phyloP scores from a whole-genome alignment of 345 rosid species.

The Syzygium aromaticum region DNA sequence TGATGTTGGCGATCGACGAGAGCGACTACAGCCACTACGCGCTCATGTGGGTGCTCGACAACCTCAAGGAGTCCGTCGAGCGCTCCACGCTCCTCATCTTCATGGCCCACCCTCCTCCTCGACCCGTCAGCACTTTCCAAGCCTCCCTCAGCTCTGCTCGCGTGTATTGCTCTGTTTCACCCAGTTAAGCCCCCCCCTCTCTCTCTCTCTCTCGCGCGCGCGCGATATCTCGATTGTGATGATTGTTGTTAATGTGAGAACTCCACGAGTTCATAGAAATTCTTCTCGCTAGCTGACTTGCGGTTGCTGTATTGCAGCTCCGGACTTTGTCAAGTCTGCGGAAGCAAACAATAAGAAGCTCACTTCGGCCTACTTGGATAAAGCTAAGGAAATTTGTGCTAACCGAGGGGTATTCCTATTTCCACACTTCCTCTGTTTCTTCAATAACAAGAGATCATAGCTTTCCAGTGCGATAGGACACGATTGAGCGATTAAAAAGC shows the following conservation, averaged over 20 bases:
- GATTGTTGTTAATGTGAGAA: background rate
- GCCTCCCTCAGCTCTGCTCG: conserved; percentile 34
- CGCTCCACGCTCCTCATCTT: conserved; percentile 19
- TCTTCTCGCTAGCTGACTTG: background rate
- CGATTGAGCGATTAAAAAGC: background rate
- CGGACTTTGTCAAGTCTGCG: conserved; percentile 1
- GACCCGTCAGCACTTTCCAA: conserved; percentile 3
- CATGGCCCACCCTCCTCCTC: conserved; percentile 34
- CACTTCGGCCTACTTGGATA: conserved; percentile 16
- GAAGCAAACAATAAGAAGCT: conserved; percentile 14
- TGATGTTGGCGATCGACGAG: conserved; percentile 44
- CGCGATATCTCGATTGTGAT: background rate
- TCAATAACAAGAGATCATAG: background rate
- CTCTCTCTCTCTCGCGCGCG: background rate
- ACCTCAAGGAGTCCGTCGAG: conserved; percentile 21
- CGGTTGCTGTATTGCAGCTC: conserved; percentile 7
- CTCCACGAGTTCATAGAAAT: background rate
- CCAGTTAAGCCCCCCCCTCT: conserved; percentile 6
- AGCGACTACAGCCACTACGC: conserved; percentile 43
- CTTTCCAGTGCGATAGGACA: background rate
- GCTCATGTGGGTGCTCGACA: conserved; percentile 37
- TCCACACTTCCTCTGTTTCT: background rate
- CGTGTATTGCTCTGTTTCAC: conserved; percentile 17
- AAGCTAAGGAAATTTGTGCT: conserved; percentile 24
- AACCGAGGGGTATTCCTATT: conserved; percentile 14